Evolutionary conservation across 129 eudicot genomes (phyloP), one percentile per base, ranked within the genome.

Genomic region (Kitagawia praeruptora): DNA sequence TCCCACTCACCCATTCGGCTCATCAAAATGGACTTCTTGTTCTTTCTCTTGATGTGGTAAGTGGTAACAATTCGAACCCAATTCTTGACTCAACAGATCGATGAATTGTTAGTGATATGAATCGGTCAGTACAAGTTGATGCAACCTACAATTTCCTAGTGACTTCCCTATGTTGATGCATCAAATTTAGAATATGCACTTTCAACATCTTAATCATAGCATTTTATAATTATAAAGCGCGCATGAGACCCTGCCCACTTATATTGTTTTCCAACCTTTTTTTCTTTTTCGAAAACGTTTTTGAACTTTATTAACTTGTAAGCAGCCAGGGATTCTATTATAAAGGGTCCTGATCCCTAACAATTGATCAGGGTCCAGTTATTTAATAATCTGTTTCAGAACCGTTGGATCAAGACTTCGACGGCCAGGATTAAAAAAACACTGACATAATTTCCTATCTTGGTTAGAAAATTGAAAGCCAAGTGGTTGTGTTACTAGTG

Each of bases 221-320:
- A 6, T 58, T 44, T 13, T 44, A n/a, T 61, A 2, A 61, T 61
- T 61, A 61, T n/a, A 56, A 61, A 61, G 69, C 37, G 15, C 69
- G 69, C 69, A 61, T 61, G 31, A n/a, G 69, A n/a, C 34, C 69
- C 5, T 61, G 69, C 37, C 69, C 69, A 61, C 69, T 61, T 61
- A 25, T 9, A n/a, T 9, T 25, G 34, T n/a, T 58, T 8, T 46
- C 12, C 12, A 1, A 46, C 49, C 3, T 46, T 10, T 10, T 9
- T 44, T 44, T 46, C 49, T 46, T 46, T 45, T 46, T 12, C 49
- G 15, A 46, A 46, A 46, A 46, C 49, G 49, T 46, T 46, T 56
- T 8, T 58, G 1, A 58, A 58, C 67, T 58, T 58, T n/a, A 51
- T 16, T 21, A 16, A 18, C n/a, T 51, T 51, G 58, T 51, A 16